These are phyloP conservation scores for Lecanicillium sp. DNA, from an alignment of 2,329 filamentous ascomycete genomes.

Conservation along the genomic window DNA sequence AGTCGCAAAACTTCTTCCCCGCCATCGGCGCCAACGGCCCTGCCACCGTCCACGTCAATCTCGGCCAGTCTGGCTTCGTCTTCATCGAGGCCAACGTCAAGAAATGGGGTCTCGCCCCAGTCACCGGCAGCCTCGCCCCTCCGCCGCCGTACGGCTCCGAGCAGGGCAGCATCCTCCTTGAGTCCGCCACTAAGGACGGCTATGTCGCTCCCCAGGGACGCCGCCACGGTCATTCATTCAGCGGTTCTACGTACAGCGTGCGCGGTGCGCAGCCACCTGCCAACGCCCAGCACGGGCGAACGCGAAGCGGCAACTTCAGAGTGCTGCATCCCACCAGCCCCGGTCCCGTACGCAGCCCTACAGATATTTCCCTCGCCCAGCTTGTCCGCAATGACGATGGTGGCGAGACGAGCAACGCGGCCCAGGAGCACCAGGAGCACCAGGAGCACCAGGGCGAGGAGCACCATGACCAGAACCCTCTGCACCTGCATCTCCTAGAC, in stretches of 20 bases:
- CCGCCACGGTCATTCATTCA: conserved; percentile 41
- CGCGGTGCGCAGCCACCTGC: conserved; percentile 36
- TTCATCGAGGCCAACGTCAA: conserved; percentile 99
- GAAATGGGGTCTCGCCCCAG: conserved; percentile 96
- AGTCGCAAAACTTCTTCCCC: conserved; percentile 95
- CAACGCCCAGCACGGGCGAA: conserved; percentile 63
- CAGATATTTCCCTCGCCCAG: conserved; percentile 90
- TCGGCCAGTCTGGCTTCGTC: conserved; percentile 95
- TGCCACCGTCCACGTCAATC: conserved; percentile 90
- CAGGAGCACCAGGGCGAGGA: conserved; percentile 18
- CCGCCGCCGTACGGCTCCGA: conserved; percentile 96
- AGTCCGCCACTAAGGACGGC: conserved; percentile 66
- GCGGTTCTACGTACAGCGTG: conserved; percentile 29
- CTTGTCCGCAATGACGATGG: conserved; percentile 64
- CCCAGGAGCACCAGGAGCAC: conserved; percentile 21
- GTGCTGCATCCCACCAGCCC: conserved; percentile 74
- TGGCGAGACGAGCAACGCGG: conserved; percentile 61
- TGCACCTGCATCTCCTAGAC: conserved; percentile 43
- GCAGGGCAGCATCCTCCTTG: conserved; percentile 90
- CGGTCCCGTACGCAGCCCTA: conserved; percentile 83
- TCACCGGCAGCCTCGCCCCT: conserved; percentile 89
- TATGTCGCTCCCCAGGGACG: conserved; percentile 39
- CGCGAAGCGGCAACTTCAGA: conserved; percentile 72
- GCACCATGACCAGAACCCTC: conserved; percentile 30
- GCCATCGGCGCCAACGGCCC: conserved; percentile 95